Evolutionary conservation across 495 filamentous ascomycete genomes (phyloP), one percentile per base, ranked within the genome.

Genomic region (Letharia columbiana): DNA sequence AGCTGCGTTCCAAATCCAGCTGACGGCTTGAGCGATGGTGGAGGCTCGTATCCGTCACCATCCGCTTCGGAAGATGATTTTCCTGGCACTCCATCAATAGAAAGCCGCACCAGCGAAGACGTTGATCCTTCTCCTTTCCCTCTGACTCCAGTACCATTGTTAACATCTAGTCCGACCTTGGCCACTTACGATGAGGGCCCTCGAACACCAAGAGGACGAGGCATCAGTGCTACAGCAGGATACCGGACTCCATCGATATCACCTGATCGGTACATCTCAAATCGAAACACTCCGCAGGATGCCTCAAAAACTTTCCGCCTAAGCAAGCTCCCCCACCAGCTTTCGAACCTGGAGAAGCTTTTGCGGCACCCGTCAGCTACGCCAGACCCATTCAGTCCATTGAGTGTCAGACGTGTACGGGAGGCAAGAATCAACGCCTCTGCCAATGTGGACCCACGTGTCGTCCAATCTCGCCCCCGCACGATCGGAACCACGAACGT

Each of bases 261-360:
- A 42, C 84, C 81, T 9, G 91, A 95, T 72, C 82, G 90, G 35
- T 95, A 91, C 72, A 85, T 92, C 35, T 82, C 89, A 39, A 72
- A 72, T 35, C 82, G 87, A 52, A 73, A 74, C 28, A 78, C 77
- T 23, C 68, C 78, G 11, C 74, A 79, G 37, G 71, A 75, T 13
- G 67, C 78, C 31, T 76, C 77, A 23, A 83, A 87, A 37, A 81
- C 78, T 37, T 92, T 87, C 71, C 86, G 80, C 66, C 73, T 87
- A n/a, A 83, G 80, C 71, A 92, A 90, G 74, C 74, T 78, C 56
- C 77, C 84, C 4, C 75, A 83, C 37, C 79, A 84, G 62, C 75
- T 96, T 45, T 84, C 84, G 0, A 70, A 77, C 18, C 75, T 78
- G 40, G 90, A 93, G 70, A 86, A 77, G 66, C 70, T 90, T 11